Conservation (phyloP, 78 protist species). For the Speleostelium caveatum region DNA sequence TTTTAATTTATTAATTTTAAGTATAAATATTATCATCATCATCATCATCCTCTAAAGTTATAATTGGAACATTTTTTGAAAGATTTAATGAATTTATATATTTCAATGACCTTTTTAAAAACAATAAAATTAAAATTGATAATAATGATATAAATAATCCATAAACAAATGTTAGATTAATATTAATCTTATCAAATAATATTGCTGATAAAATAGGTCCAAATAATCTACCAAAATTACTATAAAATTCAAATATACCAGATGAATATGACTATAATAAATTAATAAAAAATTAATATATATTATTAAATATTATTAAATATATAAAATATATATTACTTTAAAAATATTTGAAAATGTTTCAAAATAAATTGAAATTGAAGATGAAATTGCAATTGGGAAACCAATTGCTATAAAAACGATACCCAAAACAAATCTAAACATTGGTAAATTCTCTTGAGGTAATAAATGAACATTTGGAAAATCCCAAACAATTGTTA, state of each 20-base stretch:
- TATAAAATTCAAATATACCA: conserved; percentile 8
- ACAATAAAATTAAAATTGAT: conserved; percentile 10
- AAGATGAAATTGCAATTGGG: conserved; percentile 22
- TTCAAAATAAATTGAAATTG: conserved; percentile 29
- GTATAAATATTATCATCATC: too few relatives aligned
- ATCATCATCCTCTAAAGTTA: conserved; percentile 34
- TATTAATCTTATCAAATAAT: background rate
- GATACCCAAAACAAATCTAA: conserved; percentile 41
- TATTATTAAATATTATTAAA: background rate
- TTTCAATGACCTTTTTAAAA: conserved; percentile 34
- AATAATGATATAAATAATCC: conserved; percentile 7
- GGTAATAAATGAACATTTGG: background rate
- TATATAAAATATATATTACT: background rate
- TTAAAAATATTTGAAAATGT: background rate
- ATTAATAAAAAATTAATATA: background rate
- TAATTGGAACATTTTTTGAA: conserved; percentile 47
- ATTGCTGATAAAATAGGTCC: conserved; percentile 39
- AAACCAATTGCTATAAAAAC: conserved; percentile 38
- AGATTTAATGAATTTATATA: conserved; percentile 27
- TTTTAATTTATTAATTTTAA: too few relatives aligned
- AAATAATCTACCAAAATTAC: conserved; percentile 41
- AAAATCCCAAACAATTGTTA: conserved; percentile 36
- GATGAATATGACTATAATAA: conserved; percentile 5
- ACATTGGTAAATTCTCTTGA: background rate
- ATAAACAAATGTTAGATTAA: conserved; percentile 24